Conservation (phyloP, 2,329 filamentous ascomycete genomes). For the Colletotrichum euphorbiae region DNA sequence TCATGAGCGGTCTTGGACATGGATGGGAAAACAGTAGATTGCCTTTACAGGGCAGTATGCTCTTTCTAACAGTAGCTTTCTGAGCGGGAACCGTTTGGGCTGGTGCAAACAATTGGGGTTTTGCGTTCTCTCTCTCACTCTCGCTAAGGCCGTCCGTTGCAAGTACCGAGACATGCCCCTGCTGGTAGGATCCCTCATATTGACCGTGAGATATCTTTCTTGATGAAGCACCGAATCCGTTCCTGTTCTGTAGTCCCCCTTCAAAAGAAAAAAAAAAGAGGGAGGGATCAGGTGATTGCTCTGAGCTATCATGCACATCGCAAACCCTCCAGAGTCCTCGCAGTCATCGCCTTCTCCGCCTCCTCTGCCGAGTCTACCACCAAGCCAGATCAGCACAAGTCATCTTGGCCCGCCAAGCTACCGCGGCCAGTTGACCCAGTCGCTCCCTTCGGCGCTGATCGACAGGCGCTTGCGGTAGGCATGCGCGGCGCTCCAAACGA, state of each 20-base stretch:
- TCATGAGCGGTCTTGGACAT: background rate
- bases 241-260: too few species aligned
- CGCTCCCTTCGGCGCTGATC: background rate
- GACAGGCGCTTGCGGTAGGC: background rate
- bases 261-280: too few species aligned
- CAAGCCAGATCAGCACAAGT: background rate
- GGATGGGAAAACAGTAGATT: background rate
- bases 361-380: background rate
- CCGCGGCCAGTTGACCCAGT: background rate
- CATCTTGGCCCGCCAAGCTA: conserved; percentile 10
- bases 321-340: background rate
- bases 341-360: background rate
- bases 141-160: too few species aligned
- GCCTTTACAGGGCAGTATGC: background rate
- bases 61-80: background rate
- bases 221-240: background rate
- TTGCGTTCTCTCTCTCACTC: background rate
- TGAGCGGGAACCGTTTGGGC: background rate
- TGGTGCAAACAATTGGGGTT: background rate
- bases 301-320: background rate
- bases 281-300: background rate
- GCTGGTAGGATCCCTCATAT: background rate
- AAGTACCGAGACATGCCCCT: conserved; percentile 10
- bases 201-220: background rate
- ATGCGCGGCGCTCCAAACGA: background rate